A percentile compares a stretch with the other conserved stretches of the same genome.
Conservation (phyloP, 345 rosid species). For the Salix udensis region DNA sequence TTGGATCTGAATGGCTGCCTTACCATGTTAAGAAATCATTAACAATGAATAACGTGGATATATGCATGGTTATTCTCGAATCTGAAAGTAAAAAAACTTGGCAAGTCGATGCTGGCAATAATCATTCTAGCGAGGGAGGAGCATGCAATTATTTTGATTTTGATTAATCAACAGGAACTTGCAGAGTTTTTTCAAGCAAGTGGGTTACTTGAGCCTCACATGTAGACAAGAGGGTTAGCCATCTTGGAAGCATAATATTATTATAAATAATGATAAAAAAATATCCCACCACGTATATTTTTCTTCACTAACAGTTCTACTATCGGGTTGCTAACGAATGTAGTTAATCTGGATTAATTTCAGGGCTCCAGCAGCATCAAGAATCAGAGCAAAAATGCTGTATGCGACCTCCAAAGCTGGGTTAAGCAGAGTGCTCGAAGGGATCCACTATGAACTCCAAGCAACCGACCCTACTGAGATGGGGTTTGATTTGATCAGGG, state of each 20-base stretch:
- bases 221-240: background rate
- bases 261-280: background rate
- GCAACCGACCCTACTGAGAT: constrained; percentile 95
- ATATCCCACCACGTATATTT: background rate
- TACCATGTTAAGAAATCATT: background rate
- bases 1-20: background rate
- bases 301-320: background rate
- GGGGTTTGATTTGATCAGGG: constrained; percentile 84
- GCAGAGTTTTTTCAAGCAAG: background rate
- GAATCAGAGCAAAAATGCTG: constrained; percentile 78
- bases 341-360: background rate
- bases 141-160: background rate
- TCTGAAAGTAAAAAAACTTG: background rate
- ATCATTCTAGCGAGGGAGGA: background rate
- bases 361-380: constrained; percentile 86
- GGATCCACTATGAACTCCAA: constrained; percentile 86
- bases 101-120: background rate
- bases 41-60: background rate
- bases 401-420: constrained; percentile 91
- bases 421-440: constrained; percentile 79
- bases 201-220: background rate
- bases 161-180: background rate
- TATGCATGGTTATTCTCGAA: background rate
- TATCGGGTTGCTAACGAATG: background rate
- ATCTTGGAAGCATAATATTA: constrained; percentile 6